A percentile compares a stretch with the other conserved stretches of the same genome.
Evolutionary conservation across 352 stramenopile genomes (phyloP).

Genomic region (Globisporangium heterothallicum): DNA sequence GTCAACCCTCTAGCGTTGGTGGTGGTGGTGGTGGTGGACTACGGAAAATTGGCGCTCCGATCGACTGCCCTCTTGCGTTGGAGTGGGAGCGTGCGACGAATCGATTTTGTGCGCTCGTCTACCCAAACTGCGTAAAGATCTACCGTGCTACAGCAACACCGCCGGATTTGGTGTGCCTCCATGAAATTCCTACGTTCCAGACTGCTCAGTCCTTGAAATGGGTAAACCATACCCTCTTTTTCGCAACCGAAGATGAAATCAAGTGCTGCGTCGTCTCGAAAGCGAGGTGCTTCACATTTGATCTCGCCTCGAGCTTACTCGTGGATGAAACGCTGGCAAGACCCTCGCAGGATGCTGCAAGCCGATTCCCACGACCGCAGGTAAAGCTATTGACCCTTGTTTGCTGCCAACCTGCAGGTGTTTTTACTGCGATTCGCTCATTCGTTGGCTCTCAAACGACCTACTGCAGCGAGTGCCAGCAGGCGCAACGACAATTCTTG

Average conservation of each 20-base stretch:
- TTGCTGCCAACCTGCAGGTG: constrained; percentile 2
- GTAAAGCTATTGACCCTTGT: constrained; percentile 11
- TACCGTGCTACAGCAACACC: constrained; percentile 28
- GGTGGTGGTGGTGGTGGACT: constrained; percentile 15
- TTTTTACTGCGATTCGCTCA: too few relatives aligned
- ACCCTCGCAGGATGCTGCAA: constrained; percentile 14
- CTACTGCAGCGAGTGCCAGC: constrained; percentile 32
- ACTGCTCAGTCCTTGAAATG: constrained; percentile 43
- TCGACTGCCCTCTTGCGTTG: constrained; percentile 55
- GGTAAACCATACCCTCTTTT: constrained; percentile 71
- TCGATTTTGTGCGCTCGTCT: constrained; percentile 57
- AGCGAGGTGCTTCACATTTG: constrained; percentile 49
- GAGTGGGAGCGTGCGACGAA: constrained; percentile 52
- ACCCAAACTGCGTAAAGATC: constrained; percentile 37
- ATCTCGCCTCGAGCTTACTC: constrained; percentile 38
- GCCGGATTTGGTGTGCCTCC: constrained; percentile 32
- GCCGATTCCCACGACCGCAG: constrained; percentile 46
- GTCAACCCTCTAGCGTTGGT: too few relatives aligned
- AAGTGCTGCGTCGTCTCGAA: constrained; percentile 62
- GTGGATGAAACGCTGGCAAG: not conserved
- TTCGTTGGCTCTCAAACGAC: too few relatives aligned
- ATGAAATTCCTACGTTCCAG: constrained; percentile 47
- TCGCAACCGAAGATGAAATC: constrained; percentile 47
- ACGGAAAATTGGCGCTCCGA: constrained; percentile 19
- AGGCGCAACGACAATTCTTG: constrained; percentile 42